Conservation (phyloP, 768 basidiomycete species). For the Macrocybe gigantea region DNA sequence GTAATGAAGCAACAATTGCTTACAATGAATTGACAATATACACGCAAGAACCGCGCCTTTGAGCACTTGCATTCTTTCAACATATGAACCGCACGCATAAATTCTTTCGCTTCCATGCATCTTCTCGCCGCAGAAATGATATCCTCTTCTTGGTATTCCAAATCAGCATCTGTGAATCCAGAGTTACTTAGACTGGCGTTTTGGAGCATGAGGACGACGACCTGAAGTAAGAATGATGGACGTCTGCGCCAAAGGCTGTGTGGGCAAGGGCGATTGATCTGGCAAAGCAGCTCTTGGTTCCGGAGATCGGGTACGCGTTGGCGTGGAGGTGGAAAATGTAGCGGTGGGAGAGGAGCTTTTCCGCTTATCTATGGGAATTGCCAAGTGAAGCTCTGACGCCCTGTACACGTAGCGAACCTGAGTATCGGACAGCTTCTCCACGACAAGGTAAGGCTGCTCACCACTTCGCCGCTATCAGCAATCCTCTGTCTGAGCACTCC, state of each 20-base stretch:
- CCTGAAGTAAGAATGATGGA: constrained; percentile 13
- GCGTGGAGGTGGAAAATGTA: constrained; percentile 56
- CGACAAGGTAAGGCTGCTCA: constrained; percentile 21
- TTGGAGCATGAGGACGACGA: constrained; percentile 32
- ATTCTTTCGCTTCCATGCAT: constrained; percentile 75
- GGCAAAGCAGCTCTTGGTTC: constrained; percentile 30
- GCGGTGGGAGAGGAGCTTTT: constrained; percentile 15
- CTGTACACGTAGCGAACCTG: constrained; percentile 26
- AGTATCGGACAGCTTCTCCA: background rate
- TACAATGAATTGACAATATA: constrained; percentile 86
- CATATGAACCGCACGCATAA: constrained; percentile 62
- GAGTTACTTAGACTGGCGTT: too few species aligned
- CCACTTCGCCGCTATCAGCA: constrained; percentile 75
- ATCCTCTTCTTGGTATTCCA: constrained; percentile 65
- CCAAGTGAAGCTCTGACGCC: constrained; percentile 72
- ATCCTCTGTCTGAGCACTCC: constrained; percentile 71
- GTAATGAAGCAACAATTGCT: constrained; percentile 22
- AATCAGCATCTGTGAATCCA: constrained; percentile 32
- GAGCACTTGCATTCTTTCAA: constrained; percentile 61
- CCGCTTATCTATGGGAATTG: constrained; percentile 39
- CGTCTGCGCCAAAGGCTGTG: constrained; percentile 23
- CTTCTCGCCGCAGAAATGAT: constrained; percentile 63
- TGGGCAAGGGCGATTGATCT: constrained; percentile 28
- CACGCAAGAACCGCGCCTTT: constrained; percentile 68
- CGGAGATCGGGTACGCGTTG: constrained; percentile 42